Evolutionary conservation across 2,329 filamentous ascomycete genomes (phyloP).

Genomic region (Septoria petroselini): DNA sequence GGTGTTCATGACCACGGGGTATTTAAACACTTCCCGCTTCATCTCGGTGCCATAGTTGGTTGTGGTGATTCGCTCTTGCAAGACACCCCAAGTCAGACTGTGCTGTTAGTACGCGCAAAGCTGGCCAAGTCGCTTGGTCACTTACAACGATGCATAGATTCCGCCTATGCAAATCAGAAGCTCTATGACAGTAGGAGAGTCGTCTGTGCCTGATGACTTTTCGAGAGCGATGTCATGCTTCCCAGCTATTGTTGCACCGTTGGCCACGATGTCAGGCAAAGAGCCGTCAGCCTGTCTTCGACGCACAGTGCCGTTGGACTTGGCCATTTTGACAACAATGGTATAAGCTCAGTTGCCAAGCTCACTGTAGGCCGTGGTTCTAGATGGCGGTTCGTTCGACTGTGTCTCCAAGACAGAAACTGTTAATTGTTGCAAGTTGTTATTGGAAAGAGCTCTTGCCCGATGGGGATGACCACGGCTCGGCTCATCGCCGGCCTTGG

Average conservation of each 20-base stretch:
- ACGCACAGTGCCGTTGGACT: constrained; percentile 30
- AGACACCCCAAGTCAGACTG: constrained; percentile 87
- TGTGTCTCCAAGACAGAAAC: no score
- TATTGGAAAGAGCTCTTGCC: not conserved
- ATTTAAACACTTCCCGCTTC: constrained; percentile 74
- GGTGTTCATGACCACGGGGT: constrained; percentile 92
- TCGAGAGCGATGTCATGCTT: constrained; percentile 30
- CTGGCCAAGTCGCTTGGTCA: not conserved
- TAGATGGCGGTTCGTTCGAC: no score
- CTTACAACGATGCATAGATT: constrained; percentile 94
- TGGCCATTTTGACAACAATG: constrained; percentile 16
- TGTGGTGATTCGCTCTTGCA: constrained; percentile 96
- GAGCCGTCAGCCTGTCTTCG: constrained; percentile 30
- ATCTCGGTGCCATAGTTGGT: constrained; percentile 69
- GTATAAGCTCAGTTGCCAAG: no score
- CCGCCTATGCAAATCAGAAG: constrained; percentile 84
- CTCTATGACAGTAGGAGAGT: constrained; percentile 51
- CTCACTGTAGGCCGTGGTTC: no score
- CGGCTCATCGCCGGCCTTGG: not conserved
- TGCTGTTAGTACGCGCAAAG: not conserved
- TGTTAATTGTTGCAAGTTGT: constrained; percentile 4
- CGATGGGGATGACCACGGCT: constrained; percentile 1
- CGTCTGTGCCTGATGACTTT: constrained; percentile 20
- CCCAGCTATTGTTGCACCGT: constrained; percentile 26
- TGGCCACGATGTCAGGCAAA: constrained; percentile 17